phyloP scores from a whole-genome alignment of 805 yeast genomes.

The Middelhovenomyces tepae region DNA sequence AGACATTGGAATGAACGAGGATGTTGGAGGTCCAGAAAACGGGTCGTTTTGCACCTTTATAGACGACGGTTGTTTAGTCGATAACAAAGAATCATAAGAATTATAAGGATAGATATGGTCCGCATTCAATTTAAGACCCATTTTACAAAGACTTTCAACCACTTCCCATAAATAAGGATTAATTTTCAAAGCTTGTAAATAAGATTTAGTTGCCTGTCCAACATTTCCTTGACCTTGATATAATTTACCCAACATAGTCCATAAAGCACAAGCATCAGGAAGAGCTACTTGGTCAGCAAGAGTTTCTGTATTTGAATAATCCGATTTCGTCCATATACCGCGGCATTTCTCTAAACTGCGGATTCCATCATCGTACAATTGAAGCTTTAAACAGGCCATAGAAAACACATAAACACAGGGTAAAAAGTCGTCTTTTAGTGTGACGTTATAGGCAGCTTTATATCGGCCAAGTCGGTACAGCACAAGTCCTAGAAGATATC shows the following conservation, averaged over 20 bases:
- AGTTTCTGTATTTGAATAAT: conserved; percentile 10
- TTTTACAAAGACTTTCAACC: conserved; percentile 58
- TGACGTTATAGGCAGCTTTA: conserved; percentile 50
- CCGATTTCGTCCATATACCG: no score
- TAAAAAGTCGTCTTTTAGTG: conserved; percentile 38
- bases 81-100: no score
- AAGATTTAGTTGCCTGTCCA: conserved; percentile 57
- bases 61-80: no score
- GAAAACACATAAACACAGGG: conserved; percentile 77
- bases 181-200: conserved; percentile 56
- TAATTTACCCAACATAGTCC: conserved; percentile 64
- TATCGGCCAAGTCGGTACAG: conserved; percentile 49
- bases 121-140: conserved; percentile 64
- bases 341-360: conserved; percentile 32
- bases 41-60: no score
- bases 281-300: conserved; percentile 17
- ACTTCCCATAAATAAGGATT: conserved; percentile 88
- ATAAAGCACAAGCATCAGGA: conserved; percentile 68
- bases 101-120: conserved; percentile 33
- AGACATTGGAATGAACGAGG: no score
- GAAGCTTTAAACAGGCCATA: conserved; percentile 50
- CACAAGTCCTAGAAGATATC: conserved; percentile 62
- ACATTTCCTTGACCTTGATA: conserved; percentile 49
- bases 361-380: conserved; percentile 53
- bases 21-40: no score